phyloP scores from a whole-genome alignment of 2,329 filamentous ascomycete species.

The Arthrobotrys megalospora region DNA sequence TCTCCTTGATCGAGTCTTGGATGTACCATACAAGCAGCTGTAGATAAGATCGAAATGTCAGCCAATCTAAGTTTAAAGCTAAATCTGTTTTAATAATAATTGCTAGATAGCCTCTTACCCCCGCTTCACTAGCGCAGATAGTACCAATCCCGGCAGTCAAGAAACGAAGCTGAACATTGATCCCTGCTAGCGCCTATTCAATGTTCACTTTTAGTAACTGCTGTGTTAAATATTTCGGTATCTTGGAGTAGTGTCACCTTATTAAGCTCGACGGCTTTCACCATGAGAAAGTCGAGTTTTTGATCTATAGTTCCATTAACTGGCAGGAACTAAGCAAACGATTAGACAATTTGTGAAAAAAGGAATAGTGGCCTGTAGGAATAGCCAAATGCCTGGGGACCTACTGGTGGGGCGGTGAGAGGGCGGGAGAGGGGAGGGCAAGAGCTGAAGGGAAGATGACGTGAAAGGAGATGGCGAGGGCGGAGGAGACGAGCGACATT shows the following conservation, averaged over 20 bases:
- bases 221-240: constrained; percentile 24
- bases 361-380: background rate
- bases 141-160: background rate
- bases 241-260: constrained; percentile 33
- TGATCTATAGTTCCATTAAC: constrained; percentile 14
- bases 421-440: background rate
- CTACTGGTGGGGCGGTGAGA: constrained; percentile 18
- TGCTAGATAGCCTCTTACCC: constrained; percentile 32
- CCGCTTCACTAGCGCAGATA: background rate
- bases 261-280: constrained; percentile 4
- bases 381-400: constrained; percentile 7
- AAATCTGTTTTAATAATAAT: constrained; percentile 14
- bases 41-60: constrained; percentile 7
- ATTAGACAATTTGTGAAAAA: constrained; percentile 6
- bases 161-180: constrained; percentile 10
- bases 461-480: constrained; percentile 6
- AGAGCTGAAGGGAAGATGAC: background rate
- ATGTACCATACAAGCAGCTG: background rate
- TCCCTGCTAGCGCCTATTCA: constrained; percentile 16
- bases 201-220: constrained; percentile 35
- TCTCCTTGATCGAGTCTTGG: background rate
- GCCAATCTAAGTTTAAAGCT: constrained; percentile 1
- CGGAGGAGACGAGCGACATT: constrained; percentile 12
- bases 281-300: constrained; percentile 9
- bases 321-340: constrained; percentile 1